Conservation (phyloP, 2,329 filamentous ascomycete genomes). For the Basipetospora chlamydospora region DNA sequence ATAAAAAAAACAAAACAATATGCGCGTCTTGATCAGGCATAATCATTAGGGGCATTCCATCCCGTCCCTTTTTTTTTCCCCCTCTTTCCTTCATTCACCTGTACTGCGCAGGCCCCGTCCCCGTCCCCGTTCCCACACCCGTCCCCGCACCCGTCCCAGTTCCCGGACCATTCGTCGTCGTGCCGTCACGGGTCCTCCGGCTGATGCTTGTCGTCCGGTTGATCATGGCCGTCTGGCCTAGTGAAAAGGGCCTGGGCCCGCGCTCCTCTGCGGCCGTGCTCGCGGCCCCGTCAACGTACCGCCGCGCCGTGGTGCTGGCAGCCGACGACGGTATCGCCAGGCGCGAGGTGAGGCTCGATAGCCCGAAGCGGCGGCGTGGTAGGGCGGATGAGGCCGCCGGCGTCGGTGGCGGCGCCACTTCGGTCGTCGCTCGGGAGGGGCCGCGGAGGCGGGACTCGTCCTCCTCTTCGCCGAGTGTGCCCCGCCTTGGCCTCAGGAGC, state of each 20-base stretch:
- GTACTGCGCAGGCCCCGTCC: no score
- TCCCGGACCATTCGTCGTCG: slow-evolving; percentile 15
- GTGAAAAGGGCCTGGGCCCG: slow-evolving; percentile 28
- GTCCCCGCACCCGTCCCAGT: no score
- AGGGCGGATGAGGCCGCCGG: slow-evolving; percentile 27
- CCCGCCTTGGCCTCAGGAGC: slow-evolving; percentile 28
- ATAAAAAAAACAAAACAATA: no score
- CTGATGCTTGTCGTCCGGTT: slow-evolving; percentile 31
- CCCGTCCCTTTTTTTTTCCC: no score
- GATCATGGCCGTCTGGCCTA: slow-evolving; percentile 26
- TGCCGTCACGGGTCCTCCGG: slow-evolving; percentile 27
- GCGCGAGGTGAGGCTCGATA: slow-evolving; percentile 31
- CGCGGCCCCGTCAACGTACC: slow-evolving; percentile 10
- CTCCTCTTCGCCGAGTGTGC: slow-evolving; percentile 31
- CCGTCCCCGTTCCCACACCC: no score
- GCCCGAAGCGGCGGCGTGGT: slow-evolving; percentile 37
- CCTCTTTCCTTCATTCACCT: no score
- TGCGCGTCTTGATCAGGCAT: no score
- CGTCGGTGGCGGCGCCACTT: slow-evolving; percentile 26
- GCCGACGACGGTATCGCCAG: slow-evolving; percentile 15
- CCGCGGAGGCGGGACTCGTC: slow-evolving; percentile 36
- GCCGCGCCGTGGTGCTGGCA: slow-evolving; percentile 6
- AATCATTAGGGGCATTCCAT: no score
- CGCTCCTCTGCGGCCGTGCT: slow-evolving; percentile 26
- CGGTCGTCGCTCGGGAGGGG: slow-evolving; percentile 44